Base-by-base conservation (phyloP, 768 basidiomycete species). In the Dacryopinax spathularia region DNA sequence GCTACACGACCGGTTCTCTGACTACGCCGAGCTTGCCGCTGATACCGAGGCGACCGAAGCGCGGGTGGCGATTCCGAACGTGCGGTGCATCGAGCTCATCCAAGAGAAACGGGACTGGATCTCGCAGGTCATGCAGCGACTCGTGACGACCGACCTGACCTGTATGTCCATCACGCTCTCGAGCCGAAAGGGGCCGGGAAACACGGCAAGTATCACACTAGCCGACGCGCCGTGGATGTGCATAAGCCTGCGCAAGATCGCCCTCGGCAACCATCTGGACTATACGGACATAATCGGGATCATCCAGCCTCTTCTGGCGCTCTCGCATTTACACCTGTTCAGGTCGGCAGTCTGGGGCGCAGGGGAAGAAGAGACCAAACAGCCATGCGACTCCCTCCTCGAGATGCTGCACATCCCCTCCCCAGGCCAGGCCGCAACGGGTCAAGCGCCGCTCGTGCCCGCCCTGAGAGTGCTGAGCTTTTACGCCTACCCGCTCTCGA, bases 91-190 rank as follows among this genome's bases (percentile, higher is more conserved):
- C 48, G 48, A 56, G 25, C 48, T 56, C 13, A 56, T 56, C 48
- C 48, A 56, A 29, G 48, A 56, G 48, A 56, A 56, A 29, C 48
- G 48, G 25, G 48, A 56, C 48, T 56, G 48, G 48, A 56, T 56
- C 48, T 56, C 48, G 5, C 48, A 56, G 29, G 48, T 56, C 48
- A 56, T 56, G 48, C 48, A 56, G 25, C 48, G 48, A 13, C 48
- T 56, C 48, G 48, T 56, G 48, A 56, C 48, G 48, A 56, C 48
- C 48, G 31, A 56, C 48, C 29, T 56, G 48, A 56, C 48, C 3
- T 13, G 48, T 29, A 56, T 56, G 48, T 27, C 25, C 48, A 56
- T 56, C 48, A 56, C 48, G 48, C 48, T 56, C 29, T 56, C 48
- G 25, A 27, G 25, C 15, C 48, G 48, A 22, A 56, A 56, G 18